These are phyloP conservation scores for Dictyostelium citrinum DNA, from an alignment of 78 protist species.

Conservation along the genomic window DNA sequence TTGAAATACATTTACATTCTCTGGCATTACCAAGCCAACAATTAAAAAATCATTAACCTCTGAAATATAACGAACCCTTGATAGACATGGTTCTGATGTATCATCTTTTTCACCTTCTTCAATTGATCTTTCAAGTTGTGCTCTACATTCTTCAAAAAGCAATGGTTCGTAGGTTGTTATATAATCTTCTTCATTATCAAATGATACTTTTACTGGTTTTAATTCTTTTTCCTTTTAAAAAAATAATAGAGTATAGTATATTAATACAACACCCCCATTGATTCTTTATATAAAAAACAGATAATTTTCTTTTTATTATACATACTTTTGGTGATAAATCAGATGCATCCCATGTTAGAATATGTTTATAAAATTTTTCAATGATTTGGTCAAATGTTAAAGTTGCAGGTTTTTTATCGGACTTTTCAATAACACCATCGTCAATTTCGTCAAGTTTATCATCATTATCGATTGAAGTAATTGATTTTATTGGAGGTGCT, in stretches of 20 bases:
- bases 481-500: background rate
- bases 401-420: background rate
- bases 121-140: slow-evolving; percentile 73
- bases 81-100: slow-evolving; percentile 17
- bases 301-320: too few species aligned
- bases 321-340: slow-evolving; percentile 27
- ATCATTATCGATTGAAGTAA: background rate
- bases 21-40: slow-evolving; percentile 27
- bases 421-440: background rate
- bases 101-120: slow-evolving; percentile 56
- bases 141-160: slow-evolving; percentile 78
- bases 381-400: slow-evolving; percentile 45
- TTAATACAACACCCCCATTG: too few species aligned
- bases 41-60: slow-evolving; percentile 33
- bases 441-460: background rate
- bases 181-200: slow-evolving; percentile 49
- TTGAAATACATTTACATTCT: background rate
- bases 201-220: slow-evolving; percentile 32
- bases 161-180: slow-evolving; percentile 65
- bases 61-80: slow-evolving; percentile 54
- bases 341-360: slow-evolving; percentile 70
- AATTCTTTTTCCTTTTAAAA: slow-evolving; percentile 5
- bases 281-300: too few species aligned
- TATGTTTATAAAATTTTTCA: slow-evolving; percentile 35
- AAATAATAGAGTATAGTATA: too few species aligned